Base-by-base conservation (phyloP, 169 alveolate genomes). In the Plasmodium sp. region DNA sequence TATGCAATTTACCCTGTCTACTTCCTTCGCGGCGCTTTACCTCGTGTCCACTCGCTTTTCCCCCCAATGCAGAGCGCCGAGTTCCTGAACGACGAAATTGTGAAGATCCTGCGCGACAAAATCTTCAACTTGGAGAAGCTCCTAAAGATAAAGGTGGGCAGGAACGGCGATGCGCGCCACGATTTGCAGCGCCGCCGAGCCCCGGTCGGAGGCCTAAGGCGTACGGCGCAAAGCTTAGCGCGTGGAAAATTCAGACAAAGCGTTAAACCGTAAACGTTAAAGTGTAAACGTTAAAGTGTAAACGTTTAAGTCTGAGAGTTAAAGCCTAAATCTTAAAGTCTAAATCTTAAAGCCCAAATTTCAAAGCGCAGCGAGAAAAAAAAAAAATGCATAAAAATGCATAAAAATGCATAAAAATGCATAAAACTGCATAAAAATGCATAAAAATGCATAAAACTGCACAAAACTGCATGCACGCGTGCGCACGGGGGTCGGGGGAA, bases 111-210 rank as follows among this genome's bases (percentile, higher is more conserved):
- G 58, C 79, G 58, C 34, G 84, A 85, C 31, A 85, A 85, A 56
- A 85, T 85, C 12, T 41, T 67, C 56, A 85, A 85, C 67, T 33
- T 85, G 39, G 93, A 85, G 62, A 85, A 85, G 18, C 81, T 85
- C 9, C 62, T 85, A 54, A 85, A 85, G 80, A 85, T 85, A 51
- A 85, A 85, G 79, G 93, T 85, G 58, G n/a, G 58, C 58, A 10
- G 5, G 12, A 48, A 48, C 4, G 12, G 58, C 1, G 12, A n/a
- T 4, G 58, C 5, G 58, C n/a, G 58, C 5, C 58, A 48, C n/a
- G 58, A 48, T 48, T 3, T 48, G n/a, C 58, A 48, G 58, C 58
- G 58, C 2, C 10, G n/a, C 58, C n/a, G 5, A 48, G 3, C 58
- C 58, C 58, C n/a, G n/a, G 58, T 10, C 18, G 45, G 5, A 5